These are phyloP conservation scores for Penicillium sp. DNA, from an alignment of 2,329 filamentous ascomycete species.

Conservation along the genomic window DNA sequence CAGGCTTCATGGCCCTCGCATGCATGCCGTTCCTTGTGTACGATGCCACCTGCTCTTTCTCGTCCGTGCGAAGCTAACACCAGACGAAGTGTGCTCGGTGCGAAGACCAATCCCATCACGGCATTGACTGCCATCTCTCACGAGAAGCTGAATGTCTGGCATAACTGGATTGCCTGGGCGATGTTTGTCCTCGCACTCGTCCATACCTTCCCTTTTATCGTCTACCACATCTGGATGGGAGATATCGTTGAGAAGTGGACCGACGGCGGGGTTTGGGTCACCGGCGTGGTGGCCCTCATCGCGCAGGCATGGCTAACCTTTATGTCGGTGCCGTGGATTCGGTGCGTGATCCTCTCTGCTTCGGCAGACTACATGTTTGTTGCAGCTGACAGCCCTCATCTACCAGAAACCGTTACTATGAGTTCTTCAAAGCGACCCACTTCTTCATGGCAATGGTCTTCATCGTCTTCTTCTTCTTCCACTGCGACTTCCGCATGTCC, in stretches of 20 bases:
- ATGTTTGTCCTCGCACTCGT: constrained; percentile 56
- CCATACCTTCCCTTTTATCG: constrained; percentile 59
- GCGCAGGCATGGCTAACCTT: constrained; percentile 56
- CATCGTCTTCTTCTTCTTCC: constrained; percentile 59
- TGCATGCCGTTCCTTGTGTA: constrained; percentile 52
- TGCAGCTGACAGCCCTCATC: neutral
- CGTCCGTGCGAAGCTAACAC: neutral
- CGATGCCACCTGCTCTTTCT: constrained; percentile 4
- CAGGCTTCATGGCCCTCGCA: constrained; percentile 51
- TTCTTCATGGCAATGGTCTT: constrained; percentile 54
- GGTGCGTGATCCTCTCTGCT: constrained; percentile 13
- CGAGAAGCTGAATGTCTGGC: constrained; percentile 54
- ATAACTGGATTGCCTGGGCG: constrained; percentile 53
- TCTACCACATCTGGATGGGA: constrained; percentile 48
- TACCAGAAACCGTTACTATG: constrained; percentile 53
- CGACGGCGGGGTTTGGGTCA: constrained; percentile 51
- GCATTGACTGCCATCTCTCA: constrained; percentile 54
- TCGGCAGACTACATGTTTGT: neutral
- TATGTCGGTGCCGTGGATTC: constrained; percentile 28
- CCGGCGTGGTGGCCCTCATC: constrained; percentile 54
- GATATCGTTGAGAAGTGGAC: constrained; percentile 48
- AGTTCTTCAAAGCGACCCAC: constrained; percentile 61
- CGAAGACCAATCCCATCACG: constrained; percentile 56
- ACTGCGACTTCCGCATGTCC: constrained; percentile 56
- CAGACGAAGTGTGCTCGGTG: constrained; percentile 40